These are phyloP conservation scores for Vickermania ingenoplastis DNA, from an alignment of 208 protist species.

Conservation along the genomic window DNA sequence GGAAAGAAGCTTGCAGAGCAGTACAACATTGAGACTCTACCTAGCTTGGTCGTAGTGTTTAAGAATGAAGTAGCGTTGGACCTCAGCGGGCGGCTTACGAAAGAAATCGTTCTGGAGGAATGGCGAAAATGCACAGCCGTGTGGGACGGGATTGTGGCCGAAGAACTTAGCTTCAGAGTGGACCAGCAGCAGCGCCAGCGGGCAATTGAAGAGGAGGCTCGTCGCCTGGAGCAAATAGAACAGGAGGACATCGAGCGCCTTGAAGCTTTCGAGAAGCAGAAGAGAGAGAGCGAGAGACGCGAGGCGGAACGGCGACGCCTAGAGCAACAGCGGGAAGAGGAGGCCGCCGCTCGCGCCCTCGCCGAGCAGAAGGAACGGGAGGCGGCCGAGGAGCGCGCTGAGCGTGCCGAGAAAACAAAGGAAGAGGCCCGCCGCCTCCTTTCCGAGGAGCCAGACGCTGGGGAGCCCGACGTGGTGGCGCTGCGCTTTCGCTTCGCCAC, in stretches of 20 bases:
- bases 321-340: conserved; percentile 15
- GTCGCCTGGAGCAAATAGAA: conserved; percentile 32
- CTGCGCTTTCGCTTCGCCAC: conserved; percentile 41
- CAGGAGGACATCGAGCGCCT: conserved; percentile 46
- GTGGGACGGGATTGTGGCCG: conserved; percentile 52
- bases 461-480: conserved; percentile 14
- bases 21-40: conserved; percentile 46
- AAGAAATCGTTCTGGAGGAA: conserved; percentile 35
- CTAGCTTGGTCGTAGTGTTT: conserved; percentile 49
- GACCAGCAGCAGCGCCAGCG: conserved; percentile 58
- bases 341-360: conserved; percentile 11
- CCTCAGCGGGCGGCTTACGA: conserved; percentile 36
- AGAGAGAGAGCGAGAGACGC: not conserved
- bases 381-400: conserved; percentile 1
- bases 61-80: conserved; percentile 40
- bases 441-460: conserved; percentile 15
- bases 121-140: conserved; percentile 34
- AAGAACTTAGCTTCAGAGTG: conserved; percentile 42
- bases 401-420: conserved; percentile 8
- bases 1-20: conserved; percentile 38
- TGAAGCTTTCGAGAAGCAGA: conserved; percentile 20
- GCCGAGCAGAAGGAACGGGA: conserved; percentile 15
- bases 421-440: conserved; percentile 30
- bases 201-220: conserved; percentile 33
- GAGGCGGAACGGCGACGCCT: conserved; percentile 4